Base-by-base conservation (phyloP, 140 eudicot genomes). In the Bidens hawaiensis region DNA sequence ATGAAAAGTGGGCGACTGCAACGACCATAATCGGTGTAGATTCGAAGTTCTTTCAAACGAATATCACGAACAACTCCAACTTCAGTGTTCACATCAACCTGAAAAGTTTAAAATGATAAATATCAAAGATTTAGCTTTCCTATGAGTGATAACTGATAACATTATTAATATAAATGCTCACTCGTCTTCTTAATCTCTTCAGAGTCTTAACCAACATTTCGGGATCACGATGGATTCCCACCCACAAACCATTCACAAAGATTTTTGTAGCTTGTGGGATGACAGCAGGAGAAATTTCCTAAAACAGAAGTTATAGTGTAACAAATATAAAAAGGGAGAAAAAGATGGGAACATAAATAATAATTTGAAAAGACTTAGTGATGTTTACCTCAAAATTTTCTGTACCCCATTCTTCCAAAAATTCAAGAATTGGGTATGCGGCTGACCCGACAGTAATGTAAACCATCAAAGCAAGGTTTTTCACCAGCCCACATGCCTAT, bases 381-480 rank as follows among this genome's bases (percentile, higher is more conserved):
- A 63, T 63, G 57, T 48, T 66, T 56, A 88, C 94, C 88, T 93
- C 99, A 60, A 93, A 93, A 67, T 93, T 87, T 60, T 93, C 99
- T 12, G 96, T 93, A 49, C 99, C 94, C 99, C 99, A 93, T 67
- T 93, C 99, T 72, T 93, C 99, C 75, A 93, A 81, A 73, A 93
- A 93, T 47, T 93, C 99, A 26, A 93, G 68, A 75, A 93, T 88
- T 8, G 99, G 96, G 75, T 85, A 87, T 69, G 99, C 99, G 4
- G 99, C 99, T 54, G 96, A 93, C 52, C 99, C 99, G 26, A 93
- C 99, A 2, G 96, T 93, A 8, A 88, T 83, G 48, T 93, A 88
- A 10, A 93, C 99, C 99, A 93, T 93, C 85, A 93, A 70, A 11
- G 99, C 96, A 26, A 88, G 95, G 48, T 93, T 93, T 78, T 93